Conservation (phyloP, 2,329 filamentous ascomycete species). For the Pseudogymnoascus sp. region DNA sequence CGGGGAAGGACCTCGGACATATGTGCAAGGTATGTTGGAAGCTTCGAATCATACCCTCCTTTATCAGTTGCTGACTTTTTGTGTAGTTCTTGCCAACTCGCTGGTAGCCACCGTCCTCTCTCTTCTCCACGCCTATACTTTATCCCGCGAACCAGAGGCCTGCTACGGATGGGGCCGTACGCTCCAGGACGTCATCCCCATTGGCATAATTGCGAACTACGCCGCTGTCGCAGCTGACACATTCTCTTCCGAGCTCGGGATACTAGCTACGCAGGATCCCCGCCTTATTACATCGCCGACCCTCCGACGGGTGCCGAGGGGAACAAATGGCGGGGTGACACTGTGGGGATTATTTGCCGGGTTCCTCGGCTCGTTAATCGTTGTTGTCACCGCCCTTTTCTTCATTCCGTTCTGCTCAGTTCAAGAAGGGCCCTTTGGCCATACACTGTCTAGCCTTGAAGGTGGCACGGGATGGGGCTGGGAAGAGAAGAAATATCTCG, state of each 20-base stretch:
- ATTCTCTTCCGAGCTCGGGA: constrained; percentile 90
- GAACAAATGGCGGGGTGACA: constrained; percentile 91
- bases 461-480: constrained; percentile 45
- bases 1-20: constrained; percentile 73
- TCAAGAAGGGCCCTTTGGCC: neutral
- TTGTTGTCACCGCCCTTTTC: constrained; percentile 55
- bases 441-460: constrained; percentile 21
- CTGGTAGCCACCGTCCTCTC: constrained; percentile 60
- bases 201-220: constrained; percentile 69
- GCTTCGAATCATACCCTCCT: neutral
- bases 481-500: constrained; percentile 40
- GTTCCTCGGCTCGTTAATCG: constrained; percentile 58
- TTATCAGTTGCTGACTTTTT: constrained; percentile 13
- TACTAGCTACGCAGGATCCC: constrained; percentile 66
- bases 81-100: constrained; percentile 75
- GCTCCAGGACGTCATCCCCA: constrained; percentile 41
- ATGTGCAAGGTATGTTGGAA: constrained; percentile 57
- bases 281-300: constrained; percentile 76
- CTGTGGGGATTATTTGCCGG: constrained; percentile 64
- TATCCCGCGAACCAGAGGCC: constrained; percentile 27
- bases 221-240: constrained; percentile 88
- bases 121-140: constrained; percentile 52
- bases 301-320: constrained; percentile 71
- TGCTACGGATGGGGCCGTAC: constrained; percentile 56
- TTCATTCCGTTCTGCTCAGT: constrained; percentile 58